phyloP scores from a whole-genome alignment of 495 filamentous ascomycete species.

The Hyaloscypha bicolor region DNA sequence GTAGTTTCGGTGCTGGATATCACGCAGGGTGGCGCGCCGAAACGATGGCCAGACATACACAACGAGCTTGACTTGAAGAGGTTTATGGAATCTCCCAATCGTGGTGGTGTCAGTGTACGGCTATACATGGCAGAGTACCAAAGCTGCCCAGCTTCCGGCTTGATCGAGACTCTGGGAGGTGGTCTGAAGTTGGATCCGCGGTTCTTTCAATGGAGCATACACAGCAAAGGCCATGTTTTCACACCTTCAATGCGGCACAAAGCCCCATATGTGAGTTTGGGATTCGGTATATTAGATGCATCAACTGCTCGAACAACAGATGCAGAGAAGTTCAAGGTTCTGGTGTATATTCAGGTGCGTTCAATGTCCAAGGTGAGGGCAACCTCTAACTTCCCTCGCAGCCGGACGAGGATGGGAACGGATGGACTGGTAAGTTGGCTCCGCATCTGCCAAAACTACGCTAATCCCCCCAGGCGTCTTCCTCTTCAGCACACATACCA shows the following conservation, averaged over 20 bases:
- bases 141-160: slow-evolving; percentile 16
- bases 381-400: slow-evolving; percentile 29
- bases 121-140: slow-evolving; percentile 31
- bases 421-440: slow-evolving; percentile 32
- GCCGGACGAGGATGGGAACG: slow-evolving; percentile 22
- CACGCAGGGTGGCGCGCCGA: neutral
- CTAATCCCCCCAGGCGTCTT: slow-evolving; percentile 25
- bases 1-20: slow-evolving; percentile 34
- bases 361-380: neutral
- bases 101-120: slow-evolving; percentile 23
- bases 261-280: slow-evolving; percentile 29
- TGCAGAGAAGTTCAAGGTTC: slow-evolving; percentile 32
- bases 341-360: slow-evolving; percentile 28
- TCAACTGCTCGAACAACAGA: slow-evolving; percentile 18
- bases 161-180: slow-evolving; percentile 32
- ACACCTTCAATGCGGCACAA: slow-evolving; percentile 31
- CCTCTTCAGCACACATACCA: slow-evolving; percentile 32
- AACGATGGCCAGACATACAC: slow-evolving; percentile 27
- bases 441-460: neutral
- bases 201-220: slow-evolving; percentile 34
- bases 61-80: slow-evolving; percentile 18
- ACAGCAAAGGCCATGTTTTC: slow-evolving; percentile 26
- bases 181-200: slow-evolving; percentile 31
- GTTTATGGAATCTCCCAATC: slow-evolving; percentile 18
- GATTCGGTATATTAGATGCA: slow-evolving; percentile 28